phyloP scores from a whole-genome alignment of 2,329 filamentous ascomycete species.

The Anthostomella pinea region DNA sequence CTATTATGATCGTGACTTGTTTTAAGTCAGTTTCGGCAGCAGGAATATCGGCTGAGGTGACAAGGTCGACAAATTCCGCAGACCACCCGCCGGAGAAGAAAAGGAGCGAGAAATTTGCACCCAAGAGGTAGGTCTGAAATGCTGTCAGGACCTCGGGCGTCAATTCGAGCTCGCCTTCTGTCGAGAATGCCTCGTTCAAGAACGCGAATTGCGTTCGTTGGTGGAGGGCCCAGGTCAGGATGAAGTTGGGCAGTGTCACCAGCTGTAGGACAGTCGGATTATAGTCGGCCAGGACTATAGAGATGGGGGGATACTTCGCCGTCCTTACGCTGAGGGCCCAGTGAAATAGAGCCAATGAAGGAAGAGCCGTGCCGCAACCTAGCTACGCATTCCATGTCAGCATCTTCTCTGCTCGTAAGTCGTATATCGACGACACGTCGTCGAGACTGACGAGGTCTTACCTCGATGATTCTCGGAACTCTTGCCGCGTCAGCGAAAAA shows the following conservation, averaged over 20 bases:
- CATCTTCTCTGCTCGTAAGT: constrained; percentile 14
- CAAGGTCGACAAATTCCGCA: constrained; percentile 57
- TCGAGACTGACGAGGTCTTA: constrained; percentile 32
- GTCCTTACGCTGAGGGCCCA: constrained; percentile 43
- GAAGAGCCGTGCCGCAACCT: constrained; percentile 75
- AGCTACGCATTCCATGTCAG: constrained; percentile 48
- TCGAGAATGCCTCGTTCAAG: constrained; percentile 45
- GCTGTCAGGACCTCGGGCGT: constrained; percentile 53
- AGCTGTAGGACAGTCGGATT: constrained; percentile 75
- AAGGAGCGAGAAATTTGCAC: constrained; percentile 52
- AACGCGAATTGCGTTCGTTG: constrained; percentile 36
- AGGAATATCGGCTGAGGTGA: constrained; percentile 33
- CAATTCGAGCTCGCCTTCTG: constrained; percentile 58
- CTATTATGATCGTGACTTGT: constrained; percentile 56
- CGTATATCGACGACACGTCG: constrained; percentile 1
- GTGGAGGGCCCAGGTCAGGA: constrained; percentile 64
- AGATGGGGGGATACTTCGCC: constrained; percentile 36
- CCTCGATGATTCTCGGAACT: constrained; percentile 51
- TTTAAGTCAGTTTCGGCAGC: constrained; percentile 27
- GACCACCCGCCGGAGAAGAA: constrained; percentile 78
- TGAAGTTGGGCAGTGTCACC: constrained; percentile 75
- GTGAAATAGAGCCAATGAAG: constrained; percentile 68
- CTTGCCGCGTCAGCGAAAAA: constrained; percentile 32
- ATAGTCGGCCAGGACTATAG: constrained; percentile 73
- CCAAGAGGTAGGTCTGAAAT: constrained; percentile 55